Conservation (phyloP, 208 protist genomes). For the Balamuthia mandrillaris region DNA sequence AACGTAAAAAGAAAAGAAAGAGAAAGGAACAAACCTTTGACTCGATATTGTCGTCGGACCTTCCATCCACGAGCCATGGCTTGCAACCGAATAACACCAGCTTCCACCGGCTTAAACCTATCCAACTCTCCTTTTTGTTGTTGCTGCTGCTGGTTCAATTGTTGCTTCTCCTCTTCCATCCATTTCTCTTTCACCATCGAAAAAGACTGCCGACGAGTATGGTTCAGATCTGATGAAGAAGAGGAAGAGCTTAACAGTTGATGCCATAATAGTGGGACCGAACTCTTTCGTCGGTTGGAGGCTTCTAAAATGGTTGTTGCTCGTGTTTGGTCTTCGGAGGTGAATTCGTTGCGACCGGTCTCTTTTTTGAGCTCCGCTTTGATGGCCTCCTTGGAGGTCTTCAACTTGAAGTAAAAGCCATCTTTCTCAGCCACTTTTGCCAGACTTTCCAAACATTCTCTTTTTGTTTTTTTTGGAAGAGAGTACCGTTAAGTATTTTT, state of each 20-base stretch:
- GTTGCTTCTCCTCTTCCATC: not conserved
- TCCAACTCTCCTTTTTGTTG: not conserved
- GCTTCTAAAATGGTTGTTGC: no score
- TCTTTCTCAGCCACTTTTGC: not conserved
- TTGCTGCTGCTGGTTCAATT: not conserved
- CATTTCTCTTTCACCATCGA: not conserved
- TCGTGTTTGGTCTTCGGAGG: no score
- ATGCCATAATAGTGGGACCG: no score
- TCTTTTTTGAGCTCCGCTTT: not conserved
- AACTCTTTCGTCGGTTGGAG: no score
- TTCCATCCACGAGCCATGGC: not conserved
- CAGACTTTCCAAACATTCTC: constrained; percentile 10
- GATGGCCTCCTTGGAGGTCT: not conserved
- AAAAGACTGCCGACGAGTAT: no score
- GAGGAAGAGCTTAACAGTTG: no score
- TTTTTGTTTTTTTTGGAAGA: no score
- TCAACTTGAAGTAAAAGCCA: constrained; percentile 31
- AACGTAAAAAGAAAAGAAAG: not conserved
- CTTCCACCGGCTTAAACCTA: not conserved
- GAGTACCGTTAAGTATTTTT: no score
- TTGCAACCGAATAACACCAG: not conserved
- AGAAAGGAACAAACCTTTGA: not conserved
- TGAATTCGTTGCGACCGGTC: not conserved
- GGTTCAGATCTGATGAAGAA: no score
- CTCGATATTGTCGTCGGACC: not conserved